These are phyloP conservation scores for Angomonas ambiguus DNA, from an alignment of 208 protist genomes.

Conservation along the genomic window DNA sequence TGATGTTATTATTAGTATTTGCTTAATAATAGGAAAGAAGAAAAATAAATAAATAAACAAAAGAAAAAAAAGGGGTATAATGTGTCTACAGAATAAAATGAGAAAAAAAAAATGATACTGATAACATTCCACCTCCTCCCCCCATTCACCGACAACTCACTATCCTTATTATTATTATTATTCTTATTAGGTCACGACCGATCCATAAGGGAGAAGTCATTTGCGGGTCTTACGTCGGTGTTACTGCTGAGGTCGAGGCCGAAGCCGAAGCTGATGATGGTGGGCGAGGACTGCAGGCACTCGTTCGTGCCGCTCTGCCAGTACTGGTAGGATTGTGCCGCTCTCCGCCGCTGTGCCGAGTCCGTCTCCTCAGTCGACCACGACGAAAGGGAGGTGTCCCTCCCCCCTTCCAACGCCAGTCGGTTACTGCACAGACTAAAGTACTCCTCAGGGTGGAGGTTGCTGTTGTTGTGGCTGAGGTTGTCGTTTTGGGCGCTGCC, in stretches of 20 bases:
- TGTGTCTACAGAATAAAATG: neutral
- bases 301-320: neutral
- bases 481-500: neutral
- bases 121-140: no score
- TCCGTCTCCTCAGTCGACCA: neutral
- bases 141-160: no score
- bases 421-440: slow-evolving; percentile 1
- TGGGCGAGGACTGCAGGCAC: neutral
- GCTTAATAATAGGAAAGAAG: neutral
- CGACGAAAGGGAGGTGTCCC: neutral
- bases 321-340: neutral
- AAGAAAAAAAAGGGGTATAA: slow-evolving; percentile 6
- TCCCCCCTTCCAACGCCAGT: neutral
- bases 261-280: slow-evolving; percentile 1
- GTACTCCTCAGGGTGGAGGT: no score
- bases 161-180: no score
- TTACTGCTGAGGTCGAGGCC: neutral
- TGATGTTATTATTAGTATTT: neutral
- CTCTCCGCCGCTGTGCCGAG: neutral
- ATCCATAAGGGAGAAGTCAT: slow-evolving; percentile 1
- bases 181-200: neutral
- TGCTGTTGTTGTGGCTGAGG: neutral
- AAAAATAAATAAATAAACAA: neutral
- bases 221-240: neutral
- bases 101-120: slow-evolving; percentile 8